phyloP scores from a whole-genome alignment of 2,329 filamentous ascomycete genomes.

The Penicillium fuscoglaucum region DNA sequence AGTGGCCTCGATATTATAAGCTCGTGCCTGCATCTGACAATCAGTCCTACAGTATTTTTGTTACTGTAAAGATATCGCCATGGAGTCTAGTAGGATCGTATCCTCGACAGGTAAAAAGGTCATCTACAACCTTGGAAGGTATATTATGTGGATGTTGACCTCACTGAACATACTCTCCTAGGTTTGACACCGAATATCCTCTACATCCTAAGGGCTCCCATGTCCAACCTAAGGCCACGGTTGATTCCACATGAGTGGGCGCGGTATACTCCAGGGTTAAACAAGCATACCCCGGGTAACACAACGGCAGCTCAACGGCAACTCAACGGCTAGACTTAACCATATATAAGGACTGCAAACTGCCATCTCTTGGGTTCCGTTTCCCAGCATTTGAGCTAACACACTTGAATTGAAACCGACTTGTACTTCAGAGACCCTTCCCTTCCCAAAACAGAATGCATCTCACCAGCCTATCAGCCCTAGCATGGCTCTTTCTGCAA shows the following conservation, averaged over 20 bases:
- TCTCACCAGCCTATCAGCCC: background rate
- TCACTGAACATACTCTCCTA: too few species aligned
- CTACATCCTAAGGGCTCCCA: background rate
- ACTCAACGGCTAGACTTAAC: background rate
- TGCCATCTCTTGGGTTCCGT: too few species aligned
- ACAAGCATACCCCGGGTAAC: background rate
- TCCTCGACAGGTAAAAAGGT: background rate
- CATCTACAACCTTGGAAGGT: background rate
- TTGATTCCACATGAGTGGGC: background rate
- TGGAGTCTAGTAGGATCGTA: background rate
- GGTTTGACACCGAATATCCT: background rate
- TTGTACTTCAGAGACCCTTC: background rate
- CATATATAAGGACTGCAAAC: background rate
- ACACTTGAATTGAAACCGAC: background rate
- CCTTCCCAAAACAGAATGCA: background rate
- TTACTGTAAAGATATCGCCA: background rate
- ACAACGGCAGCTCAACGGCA: background rate
- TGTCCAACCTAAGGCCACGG: background rate
- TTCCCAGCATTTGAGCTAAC: background rate
- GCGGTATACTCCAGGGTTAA: background rate
- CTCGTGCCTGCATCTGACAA: background rate
- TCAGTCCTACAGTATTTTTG: background rate
- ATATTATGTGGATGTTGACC: background rate
- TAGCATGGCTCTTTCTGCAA: background rate
- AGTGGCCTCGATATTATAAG: background rate